These are phyloP conservation scores for Fusarium sublunatum DNA, from an alignment of 2,329 filamentous ascomycete species.

Conservation along the genomic window DNA sequence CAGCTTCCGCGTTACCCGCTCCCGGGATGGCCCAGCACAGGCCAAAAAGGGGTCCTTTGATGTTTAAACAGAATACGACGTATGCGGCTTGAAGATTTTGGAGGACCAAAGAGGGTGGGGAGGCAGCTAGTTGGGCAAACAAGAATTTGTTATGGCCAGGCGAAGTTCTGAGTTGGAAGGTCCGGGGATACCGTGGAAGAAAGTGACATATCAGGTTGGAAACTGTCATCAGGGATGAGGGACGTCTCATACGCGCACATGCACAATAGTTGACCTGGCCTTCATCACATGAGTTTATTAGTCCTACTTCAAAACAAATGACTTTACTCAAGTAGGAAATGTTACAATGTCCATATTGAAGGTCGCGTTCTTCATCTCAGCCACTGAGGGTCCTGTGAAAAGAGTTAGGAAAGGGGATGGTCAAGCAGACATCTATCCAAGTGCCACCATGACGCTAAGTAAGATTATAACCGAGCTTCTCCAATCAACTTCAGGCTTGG, in stretches of 20 bases:
- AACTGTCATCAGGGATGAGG: not conserved
- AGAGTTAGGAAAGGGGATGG: no score
- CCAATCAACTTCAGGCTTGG: conserved; percentile 25
- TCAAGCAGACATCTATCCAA: no score
- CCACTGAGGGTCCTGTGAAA: no score
- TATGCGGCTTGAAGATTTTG: conserved; percentile 50
- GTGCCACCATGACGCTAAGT: no score
- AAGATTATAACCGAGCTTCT: not conserved
- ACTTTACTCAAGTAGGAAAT: no score
- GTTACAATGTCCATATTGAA: no score
- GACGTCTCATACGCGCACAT: no score
- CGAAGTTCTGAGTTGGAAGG: conserved; percentile 41
- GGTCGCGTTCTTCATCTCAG: no score
- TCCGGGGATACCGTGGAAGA: conserved; percentile 26
- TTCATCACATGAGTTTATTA: not conserved
- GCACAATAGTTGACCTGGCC: no score
- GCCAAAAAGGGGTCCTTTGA: conserved; percentile 48
- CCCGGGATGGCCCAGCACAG: conserved; percentile 26
- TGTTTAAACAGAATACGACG: conserved; percentile 39
- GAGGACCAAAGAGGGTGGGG: conserved; percentile 44
- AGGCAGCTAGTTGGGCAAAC: conserved; percentile 48
- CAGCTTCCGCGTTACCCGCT: conserved; percentile 46
- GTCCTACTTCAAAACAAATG: not conserved
- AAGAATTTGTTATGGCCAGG: conserved; percentile 44
- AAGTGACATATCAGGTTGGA: conserved; percentile 5